Conservation (phyloP, 352 stramenopile genomes). For the Phytophthora palmivora region DNA sequence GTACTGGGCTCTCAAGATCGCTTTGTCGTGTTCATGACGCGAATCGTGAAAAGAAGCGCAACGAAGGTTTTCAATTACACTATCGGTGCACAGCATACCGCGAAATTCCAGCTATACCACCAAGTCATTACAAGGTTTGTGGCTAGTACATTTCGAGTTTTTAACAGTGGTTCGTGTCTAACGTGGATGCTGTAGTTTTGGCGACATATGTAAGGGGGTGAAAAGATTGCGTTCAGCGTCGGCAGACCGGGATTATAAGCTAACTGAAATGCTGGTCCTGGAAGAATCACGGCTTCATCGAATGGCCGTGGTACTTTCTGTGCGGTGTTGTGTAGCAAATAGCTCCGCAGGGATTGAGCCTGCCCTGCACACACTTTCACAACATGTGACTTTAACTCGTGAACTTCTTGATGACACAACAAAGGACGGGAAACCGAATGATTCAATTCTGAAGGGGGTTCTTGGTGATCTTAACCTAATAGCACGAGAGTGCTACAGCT, state of each 20-base stretch:
- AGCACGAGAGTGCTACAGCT: slow-evolving; percentile 69
- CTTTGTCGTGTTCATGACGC: slow-evolving; percentile 45
- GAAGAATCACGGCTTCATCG: slow-evolving; percentile 55
- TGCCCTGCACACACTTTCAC: slow-evolving; percentile 24
- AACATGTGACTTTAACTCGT: slow-evolving; percentile 38
- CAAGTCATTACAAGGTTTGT: slow-evolving; percentile 53
- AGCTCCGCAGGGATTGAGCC: slow-evolving; percentile 3
- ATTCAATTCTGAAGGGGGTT: slow-evolving; percentile 43
- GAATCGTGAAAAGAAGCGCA: slow-evolving; percentile 52
- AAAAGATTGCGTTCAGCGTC: slow-evolving; percentile 27
- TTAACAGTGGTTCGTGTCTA: slow-evolving; percentile 22
- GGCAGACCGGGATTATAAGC: too few relatives aligned
- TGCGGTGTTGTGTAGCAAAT: slow-evolving; percentile 16
- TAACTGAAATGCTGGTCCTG: slow-evolving; percentile 40
- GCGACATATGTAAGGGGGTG: slow-evolving; percentile 31
- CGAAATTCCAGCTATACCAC: slow-evolving; percentile 33
- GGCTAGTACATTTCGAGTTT: not conserved
- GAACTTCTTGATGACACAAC: slow-evolving; percentile 52
- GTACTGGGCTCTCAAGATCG: slow-evolving; percentile 7
- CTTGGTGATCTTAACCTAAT: slow-evolving; percentile 67
- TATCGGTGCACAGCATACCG: slow-evolving; percentile 30
- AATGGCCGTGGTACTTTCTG: slow-evolving; percentile 45
- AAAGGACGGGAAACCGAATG: slow-evolving; percentile 28
- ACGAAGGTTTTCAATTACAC: slow-evolving; percentile 54
- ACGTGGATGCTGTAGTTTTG: slow-evolving; percentile 38